A percentile compares a stretch with the other conserved stretches of the same genome.
Conservation (phyloP, 495 filamentous ascomycete genomes). For the Usnea hakonensis region DNA sequence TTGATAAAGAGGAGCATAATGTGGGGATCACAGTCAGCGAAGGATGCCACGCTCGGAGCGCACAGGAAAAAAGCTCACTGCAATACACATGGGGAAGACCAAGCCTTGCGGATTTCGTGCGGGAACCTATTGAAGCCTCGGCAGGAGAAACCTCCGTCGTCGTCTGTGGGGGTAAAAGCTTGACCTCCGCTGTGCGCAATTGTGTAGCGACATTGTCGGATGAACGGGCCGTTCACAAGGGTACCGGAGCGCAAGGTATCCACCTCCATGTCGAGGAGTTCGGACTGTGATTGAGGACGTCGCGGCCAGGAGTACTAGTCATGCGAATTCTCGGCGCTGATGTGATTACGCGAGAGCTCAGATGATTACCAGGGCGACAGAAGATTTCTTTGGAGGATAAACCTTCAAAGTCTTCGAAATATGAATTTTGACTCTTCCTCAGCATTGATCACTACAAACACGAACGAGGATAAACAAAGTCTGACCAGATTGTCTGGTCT, state of each 20-base stretch:
- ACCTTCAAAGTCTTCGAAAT: not conserved
- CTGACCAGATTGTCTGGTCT: not conserved
- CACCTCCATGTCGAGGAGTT: slow-evolving; percentile 41
- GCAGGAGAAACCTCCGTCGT: slow-evolving; percentile 76
- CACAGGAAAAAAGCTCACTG: not conserved
- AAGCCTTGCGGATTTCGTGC: slow-evolving; percentile 39
- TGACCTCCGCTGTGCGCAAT: slow-evolving; percentile 58
- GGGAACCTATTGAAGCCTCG: slow-evolving; percentile 58
- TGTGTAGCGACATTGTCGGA: slow-evolving; percentile 66
- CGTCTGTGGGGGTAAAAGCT: slow-evolving; percentile 65
- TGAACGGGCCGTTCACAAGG: slow-evolving; percentile 84
- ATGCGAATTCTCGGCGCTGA: too few relatives aligned
- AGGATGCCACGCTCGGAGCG: not conserved
- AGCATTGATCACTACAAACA: not conserved
- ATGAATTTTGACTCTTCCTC: not conserved
- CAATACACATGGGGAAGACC: slow-evolving; percentile 38
- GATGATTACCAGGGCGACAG: not conserved
- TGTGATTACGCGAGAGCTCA: not conserved
- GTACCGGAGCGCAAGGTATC: slow-evolving; percentile 77
- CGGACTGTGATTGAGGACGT: slow-evolving; percentile 23
- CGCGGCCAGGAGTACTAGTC: not conserved
- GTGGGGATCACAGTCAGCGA: not conserved
- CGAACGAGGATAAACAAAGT: not conserved
- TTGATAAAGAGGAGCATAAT: not conserved
- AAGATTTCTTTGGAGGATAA: not conserved